These are phyloP conservation scores for Ceratocystis cubensis DNA, from an alignment of 2,329 filamentous ascomycete species.

Conservation along the genomic window DNA sequence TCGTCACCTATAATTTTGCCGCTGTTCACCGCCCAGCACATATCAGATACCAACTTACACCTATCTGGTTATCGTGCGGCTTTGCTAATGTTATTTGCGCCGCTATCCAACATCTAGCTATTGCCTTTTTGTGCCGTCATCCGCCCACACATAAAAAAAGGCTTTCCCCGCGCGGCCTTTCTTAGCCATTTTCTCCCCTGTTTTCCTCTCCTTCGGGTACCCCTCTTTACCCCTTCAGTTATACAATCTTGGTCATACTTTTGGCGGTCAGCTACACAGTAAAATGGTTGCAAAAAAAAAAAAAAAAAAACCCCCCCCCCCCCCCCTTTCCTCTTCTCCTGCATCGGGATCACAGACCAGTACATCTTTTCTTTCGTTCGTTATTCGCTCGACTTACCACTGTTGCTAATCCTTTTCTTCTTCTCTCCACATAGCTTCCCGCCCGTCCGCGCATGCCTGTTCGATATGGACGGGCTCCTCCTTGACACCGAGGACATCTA, in stretches of 20 bases:
- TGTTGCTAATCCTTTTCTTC: not conserved
- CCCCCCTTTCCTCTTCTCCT: conserved; percentile 26
- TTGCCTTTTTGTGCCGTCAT: not conserved
- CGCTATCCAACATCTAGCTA: not conserved
- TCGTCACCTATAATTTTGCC: conserved; percentile 8
- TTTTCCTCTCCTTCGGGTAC: not conserved
- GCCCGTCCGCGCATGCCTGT: conserved; percentile 77
- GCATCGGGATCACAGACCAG: not conserved
- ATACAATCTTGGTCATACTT: conserved; percentile 3
- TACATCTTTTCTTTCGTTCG: too few relatives aligned
- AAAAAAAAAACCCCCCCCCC: too few relatives aligned
- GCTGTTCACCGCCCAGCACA: conserved; percentile 2
- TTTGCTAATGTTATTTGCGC: conserved; percentile 6
- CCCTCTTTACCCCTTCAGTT: conserved; percentile 16
- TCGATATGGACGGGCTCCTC: conserved; percentile 96
- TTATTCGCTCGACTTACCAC: not conserved
- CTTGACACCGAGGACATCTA: conserved; percentile 89
- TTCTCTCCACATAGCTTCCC: conserved; percentile 45
- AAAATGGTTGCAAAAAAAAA: conserved; percentile 36
- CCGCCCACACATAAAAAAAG: not conserved
- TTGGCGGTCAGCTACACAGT: conserved; percentile 3
- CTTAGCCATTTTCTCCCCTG: not conserved
- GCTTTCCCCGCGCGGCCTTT: not conserved
- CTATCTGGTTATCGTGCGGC: conserved; percentile 1
- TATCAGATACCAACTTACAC: conserved; percentile 9